Base-by-base conservation (phyloP, 768 basidiomycete species). In the Lentinus brumalis region DNA sequence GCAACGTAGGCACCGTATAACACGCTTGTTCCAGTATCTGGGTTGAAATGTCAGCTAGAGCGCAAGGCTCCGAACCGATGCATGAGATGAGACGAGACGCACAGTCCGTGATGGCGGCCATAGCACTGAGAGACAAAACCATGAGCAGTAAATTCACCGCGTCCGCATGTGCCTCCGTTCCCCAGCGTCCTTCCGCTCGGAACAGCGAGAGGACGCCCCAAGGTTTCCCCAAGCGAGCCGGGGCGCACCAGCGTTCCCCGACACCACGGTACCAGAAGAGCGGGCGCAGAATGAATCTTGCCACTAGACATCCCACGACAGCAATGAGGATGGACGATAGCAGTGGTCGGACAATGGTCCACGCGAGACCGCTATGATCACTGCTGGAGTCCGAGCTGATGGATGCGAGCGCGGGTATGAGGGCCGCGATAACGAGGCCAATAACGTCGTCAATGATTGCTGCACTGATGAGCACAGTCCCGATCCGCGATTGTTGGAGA, bases 361-460 rank as follows among this genome's bases (percentile, higher is more conserved):
- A 70, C 2, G 67, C 63, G 5, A 69, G 63, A 12, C 8, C 38
- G 16, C 46, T 16, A 7, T 11, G 10, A 7, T 26, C 30, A 16
- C 10, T 11, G 5, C 31, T 21, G 2, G 57, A 56, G 50, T 62
- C 49, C 60, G 49, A 54, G n/a, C 60, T 32, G 30, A 58, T 21
- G 1, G 51, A 49, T 4, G 77, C 74, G 16, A 84, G 67, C 7
- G 77, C 74, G 8, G 77, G 73, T 14, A 88, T 77, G 46, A 88
- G 79, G 26, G 80, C 80, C 0, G 83, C 80, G 38, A 88, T 79
- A 29, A 88, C 78, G 5, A 89, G 79, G 0, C 85, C 86, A 15
- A 84, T 75, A 9, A 88, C 77, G 68, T 90, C 87, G 71, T 90
- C 87, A 49, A 87, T 75, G 12, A 89, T 74, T 0, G 88, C 88